A percentile compares a stretch with the other conserved stretches of the same genome.
Conservation (phyloP, 345 rosid species). For the Lepidium aucheri region DNA sequence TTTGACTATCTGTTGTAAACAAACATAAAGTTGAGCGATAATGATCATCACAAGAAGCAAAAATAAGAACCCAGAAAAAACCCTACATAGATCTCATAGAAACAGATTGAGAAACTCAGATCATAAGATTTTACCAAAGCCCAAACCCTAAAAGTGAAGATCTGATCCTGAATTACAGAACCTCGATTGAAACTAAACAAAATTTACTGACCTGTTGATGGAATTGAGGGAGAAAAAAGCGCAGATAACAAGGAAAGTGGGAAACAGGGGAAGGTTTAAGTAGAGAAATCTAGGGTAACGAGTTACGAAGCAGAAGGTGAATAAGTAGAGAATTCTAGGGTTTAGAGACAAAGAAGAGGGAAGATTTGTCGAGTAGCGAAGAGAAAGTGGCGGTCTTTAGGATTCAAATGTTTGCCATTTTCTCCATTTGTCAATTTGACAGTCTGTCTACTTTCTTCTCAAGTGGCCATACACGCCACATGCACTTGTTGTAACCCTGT, state of each 20-base stretch:
- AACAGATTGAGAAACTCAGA: neutral
- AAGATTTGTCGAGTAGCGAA: conserved; percentile 23
- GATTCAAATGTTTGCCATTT: conserved; percentile 34
- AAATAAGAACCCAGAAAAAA: neutral
- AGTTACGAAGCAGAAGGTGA: conserved; percentile 8
- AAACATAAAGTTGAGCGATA: neutral
- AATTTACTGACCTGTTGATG: conserved; percentile 10
- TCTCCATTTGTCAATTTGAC: conserved; percentile 11
- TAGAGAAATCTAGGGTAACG: neutral
- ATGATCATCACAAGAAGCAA: neutral
- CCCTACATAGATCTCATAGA: neutral
- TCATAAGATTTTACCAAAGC: neutral
- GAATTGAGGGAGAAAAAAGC: neutral
- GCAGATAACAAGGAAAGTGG: neutral
- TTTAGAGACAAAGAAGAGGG: conserved; percentile 10
- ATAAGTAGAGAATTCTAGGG: neutral
- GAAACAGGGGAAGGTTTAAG: conserved; percentile 10
- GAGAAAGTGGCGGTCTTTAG: conserved; percentile 27
- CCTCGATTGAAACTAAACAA: neutral
- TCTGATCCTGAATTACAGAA: neutral
- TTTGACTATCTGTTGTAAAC: neutral
- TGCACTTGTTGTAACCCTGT: neutral
- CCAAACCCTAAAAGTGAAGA: neutral
- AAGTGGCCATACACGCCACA: conserved; percentile 2
- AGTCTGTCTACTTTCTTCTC: conserved; percentile 6